These are phyloP conservation scores for Aspergillus steynii DNA, from an alignment of 495 filamentous ascomycete species.

Conservation along the genomic window DNA sequence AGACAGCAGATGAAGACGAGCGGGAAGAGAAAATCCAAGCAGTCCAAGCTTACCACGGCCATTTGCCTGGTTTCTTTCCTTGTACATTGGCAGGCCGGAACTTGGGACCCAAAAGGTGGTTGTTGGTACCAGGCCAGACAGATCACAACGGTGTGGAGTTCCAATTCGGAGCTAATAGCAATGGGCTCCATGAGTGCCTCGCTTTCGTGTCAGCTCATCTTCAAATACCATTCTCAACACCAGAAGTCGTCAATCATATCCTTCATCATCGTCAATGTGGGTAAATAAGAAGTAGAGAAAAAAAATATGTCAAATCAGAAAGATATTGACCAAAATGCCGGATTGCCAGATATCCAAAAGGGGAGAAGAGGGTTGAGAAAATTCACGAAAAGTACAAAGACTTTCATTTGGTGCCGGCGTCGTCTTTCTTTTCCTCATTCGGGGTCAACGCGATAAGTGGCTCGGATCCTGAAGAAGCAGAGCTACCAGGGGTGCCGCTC, in stretches of 20 bases:
- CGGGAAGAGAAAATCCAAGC: no score
- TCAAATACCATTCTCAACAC: constrained; percentile 3
- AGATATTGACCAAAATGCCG: neutral
- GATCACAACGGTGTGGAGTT: neutral
- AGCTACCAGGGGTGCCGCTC: constrained; percentile 36
- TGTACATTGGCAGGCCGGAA: no score
- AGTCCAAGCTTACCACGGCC: neutral
- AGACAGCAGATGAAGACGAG: neutral
- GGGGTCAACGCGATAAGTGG: constrained; percentile 23
- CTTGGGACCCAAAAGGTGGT: no score
- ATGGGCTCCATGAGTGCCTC: neutral
- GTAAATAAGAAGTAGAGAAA: constrained; percentile 9
- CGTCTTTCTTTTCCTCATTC: constrained; percentile 26
- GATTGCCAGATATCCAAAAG: neutral
- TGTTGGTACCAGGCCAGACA: no score
- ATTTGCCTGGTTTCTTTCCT: no score
- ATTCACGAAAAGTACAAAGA: neutral
- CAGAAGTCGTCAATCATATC: constrained; percentile 22
- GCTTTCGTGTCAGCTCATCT: neutral
- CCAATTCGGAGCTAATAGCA: neutral
- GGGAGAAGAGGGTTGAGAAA: neutral
- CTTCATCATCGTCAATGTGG: constrained; percentile 23
- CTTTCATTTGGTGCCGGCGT: neutral
- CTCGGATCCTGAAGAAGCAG: constrained; percentile 36
- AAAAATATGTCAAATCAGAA: neutral